A percentile compares a stretch with the other conserved stretches of the same genome.
Conservation (phyloP, 192 early-diverging fungal species). For the Gryganskiella cystojenkinii region DNA sequence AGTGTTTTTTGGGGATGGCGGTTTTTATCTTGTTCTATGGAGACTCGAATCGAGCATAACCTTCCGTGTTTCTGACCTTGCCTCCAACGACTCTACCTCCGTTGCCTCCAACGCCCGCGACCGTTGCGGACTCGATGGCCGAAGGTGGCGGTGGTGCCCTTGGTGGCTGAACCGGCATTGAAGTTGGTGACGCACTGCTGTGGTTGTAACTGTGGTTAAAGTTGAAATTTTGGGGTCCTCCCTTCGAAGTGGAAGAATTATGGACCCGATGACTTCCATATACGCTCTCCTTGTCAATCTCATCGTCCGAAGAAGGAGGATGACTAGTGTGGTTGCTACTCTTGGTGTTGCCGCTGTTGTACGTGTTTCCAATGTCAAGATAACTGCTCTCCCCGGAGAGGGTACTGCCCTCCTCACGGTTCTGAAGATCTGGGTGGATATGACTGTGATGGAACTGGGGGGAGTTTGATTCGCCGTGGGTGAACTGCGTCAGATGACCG, state of each 20-base stretch:
- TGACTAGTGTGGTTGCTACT: not conserved
- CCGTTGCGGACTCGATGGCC: not conserved
- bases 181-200: not conserved
- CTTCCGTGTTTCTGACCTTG: conserved; percentile 32
- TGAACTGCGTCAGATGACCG: conserved; percentile 21
- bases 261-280: conserved; percentile 46
- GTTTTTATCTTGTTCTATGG: too few species aligned
- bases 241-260: not conserved
- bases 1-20: too few species aligned
- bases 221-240: not conserved
- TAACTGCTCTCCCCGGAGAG: not conserved
- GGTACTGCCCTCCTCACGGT: not conserved
- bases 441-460: not conserved
- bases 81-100: conserved; percentile 24
- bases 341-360: not conserved
- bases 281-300: conserved; percentile 27
- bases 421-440: not conserved
- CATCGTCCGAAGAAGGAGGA: not conserved
- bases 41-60: conserved; percentile 32
- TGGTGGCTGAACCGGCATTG: too few species aligned
- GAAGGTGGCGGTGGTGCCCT: too few species aligned
- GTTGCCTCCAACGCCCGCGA: not conserved
- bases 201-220: not conserved
- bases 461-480: conserved; percentile 1
- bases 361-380: not conserved